Conservation (phyloP, 2,329 filamentous ascomycete species). For the Diatrype stigma region DNA sequence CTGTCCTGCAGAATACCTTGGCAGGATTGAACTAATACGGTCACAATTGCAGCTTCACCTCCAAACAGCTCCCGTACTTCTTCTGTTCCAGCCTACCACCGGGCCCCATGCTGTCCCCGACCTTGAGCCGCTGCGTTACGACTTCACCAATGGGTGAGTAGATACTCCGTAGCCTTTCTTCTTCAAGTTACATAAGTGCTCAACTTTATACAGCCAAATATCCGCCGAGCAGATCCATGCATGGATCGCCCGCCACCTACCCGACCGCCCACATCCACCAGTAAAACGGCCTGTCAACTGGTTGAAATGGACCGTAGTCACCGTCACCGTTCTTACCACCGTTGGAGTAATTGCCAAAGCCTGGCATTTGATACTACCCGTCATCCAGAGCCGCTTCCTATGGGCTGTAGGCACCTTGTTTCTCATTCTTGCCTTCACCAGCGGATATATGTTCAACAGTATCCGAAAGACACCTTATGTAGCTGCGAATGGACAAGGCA, state of each 20-base stretch:
- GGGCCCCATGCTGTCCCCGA: conserved; percentile 74
- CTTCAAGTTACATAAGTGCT: conserved; percentile 9
- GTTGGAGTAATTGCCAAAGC: conserved; percentile 67
- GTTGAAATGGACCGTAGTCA: conserved; percentile 63
- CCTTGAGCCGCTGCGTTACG: conserved; percentile 69
- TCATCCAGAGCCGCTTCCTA: conserved; percentile 85
- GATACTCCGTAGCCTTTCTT: neutral
- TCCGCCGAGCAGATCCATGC: conserved; percentile 72
- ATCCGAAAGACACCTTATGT: conserved; percentile 96
- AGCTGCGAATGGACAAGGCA: conserved; percentile 75
- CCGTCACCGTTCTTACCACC: conserved; percentile 65
- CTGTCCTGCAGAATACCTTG: conserved; percentile 8
- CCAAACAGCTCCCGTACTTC: conserved; percentile 86
- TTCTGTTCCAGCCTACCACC: conserved; percentile 80
- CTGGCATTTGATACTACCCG: conserved; percentile 73
- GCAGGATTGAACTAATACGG: conserved; percentile 2
- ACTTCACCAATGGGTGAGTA: conserved; percentile 75
- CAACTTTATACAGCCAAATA: conserved; percentile 51
- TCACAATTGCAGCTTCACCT: conserved; percentile 65
- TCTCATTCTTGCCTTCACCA: conserved; percentile 85
- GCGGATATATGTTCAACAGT: conserved; percentile 99
- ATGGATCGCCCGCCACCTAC: conserved; percentile 76
- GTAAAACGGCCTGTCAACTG: conserved; percentile 86
- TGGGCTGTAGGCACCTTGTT: conserved; percentile 92
- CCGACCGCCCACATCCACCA: conserved; percentile 72